A percentile compares a stretch with the other conserved stretches of the same genome.
phyloP scores from a whole-genome alignment of 83 land plant genomes.

The Thuja plicata region DNA sequence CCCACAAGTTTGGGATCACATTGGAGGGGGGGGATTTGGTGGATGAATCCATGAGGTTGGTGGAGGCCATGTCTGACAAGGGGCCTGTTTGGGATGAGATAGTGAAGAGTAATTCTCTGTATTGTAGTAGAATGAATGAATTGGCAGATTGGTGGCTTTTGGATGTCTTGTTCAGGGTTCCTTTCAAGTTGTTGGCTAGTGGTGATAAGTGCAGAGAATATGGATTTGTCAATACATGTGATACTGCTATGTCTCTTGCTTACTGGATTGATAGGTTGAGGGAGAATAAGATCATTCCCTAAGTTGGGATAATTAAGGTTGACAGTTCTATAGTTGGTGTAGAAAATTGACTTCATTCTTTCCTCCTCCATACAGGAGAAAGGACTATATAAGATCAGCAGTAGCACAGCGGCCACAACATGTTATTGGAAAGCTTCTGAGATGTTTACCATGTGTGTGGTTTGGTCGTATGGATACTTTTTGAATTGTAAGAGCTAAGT shows the following conservation, averaged over 20 bases:
- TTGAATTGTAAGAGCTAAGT: no score
- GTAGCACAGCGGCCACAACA: no score
- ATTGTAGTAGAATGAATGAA: constrained; percentile 38
- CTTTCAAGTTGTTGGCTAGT: constrained; percentile 22
- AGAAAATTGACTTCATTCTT: no score
- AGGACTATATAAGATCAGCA: no score
- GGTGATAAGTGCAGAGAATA: constrained; percentile 23
- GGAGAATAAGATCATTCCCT: constrained; percentile 31
- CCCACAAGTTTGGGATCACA: constrained; percentile 29
- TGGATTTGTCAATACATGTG: constrained; percentile 21
- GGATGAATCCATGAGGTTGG: constrained; percentile 16
- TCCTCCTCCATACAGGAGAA: no score
- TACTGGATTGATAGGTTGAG: constrained; percentile 45
- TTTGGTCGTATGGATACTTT: no score
- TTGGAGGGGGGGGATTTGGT: neutral
- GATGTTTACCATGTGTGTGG: no score
- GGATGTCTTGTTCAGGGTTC: constrained; percentile 30
- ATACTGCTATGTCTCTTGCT: constrained; percentile 15
- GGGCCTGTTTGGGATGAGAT: constrained; percentile 57
- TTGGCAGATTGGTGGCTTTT: constrained; percentile 51
- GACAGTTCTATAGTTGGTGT: no score
- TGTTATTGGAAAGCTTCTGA: no score
- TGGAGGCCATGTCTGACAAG: constrained; percentile 19
- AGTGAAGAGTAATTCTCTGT: constrained; percentile 37
- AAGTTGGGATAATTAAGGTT: neutral